Evolutionary conservation across 306 rosid genomes (phyloP).

Genomic region (Luffa aegyptiaca): DNA sequence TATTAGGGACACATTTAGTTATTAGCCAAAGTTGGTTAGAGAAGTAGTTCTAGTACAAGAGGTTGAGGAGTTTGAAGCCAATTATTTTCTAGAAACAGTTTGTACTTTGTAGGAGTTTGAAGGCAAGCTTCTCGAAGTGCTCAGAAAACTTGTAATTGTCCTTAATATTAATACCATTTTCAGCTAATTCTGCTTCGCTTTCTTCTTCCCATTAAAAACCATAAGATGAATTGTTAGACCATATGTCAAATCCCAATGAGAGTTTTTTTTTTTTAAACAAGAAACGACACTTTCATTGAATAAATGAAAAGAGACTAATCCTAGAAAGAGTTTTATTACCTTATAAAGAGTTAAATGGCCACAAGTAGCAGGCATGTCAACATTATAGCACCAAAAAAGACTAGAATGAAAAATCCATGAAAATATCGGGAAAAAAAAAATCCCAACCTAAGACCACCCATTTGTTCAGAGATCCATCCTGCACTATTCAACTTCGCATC

Average conservation of each 20-base stretch:
- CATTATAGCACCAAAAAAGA: neutral
- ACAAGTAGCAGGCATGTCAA: neutral
- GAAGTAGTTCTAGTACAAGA: neutral
- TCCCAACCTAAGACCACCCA: constrained; percentile 94
- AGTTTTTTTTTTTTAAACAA: neutral
- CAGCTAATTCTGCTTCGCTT: neutral
- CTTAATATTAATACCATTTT: neutral
- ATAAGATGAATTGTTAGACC: neutral
- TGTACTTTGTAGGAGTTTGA: neutral
- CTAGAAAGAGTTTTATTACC: neutral
- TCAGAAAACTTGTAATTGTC: neutral
- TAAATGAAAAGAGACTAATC: no score
- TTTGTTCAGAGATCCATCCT: constrained; percentile 91
- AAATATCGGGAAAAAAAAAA: constrained; percentile 10
- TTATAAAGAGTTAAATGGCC: neutral
- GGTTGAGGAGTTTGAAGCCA: neutral
- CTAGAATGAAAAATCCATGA: constrained; percentile 1
- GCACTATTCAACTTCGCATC: constrained; percentile 85
- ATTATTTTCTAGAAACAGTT: neutral
- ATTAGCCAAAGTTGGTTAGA: neutral
- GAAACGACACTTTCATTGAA: no score
- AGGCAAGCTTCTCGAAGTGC: neutral
- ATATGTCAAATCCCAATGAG: neutral
- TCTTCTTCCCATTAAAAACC: neutral
- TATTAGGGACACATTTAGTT: neutral